These are phyloP conservation scores for Dioscorea cayenensis DNA, from an alignment of 116 monocot genomes.

Conservation along the genomic window DNA sequence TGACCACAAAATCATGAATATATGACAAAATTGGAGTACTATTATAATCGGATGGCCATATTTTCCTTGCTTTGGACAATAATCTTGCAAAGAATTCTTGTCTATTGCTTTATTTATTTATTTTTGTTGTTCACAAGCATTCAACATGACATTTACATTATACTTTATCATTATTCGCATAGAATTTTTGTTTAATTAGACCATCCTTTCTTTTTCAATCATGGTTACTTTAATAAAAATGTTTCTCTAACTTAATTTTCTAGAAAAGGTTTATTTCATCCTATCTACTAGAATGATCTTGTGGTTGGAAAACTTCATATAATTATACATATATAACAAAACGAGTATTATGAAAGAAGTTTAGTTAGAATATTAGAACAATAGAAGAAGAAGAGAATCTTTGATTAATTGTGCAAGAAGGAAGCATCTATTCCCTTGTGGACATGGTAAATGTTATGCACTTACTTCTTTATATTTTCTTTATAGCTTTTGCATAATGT, in stretches of 20 bases:
- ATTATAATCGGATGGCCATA: too few relatives aligned
- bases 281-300: too few relatives aligned
- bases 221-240: too few relatives aligned
- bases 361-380: slow-evolving; percentile 1
- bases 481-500: slow-evolving; percentile 8
- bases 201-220: not conserved
- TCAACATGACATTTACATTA: not conserved
- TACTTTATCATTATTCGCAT: not conserved
- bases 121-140: not conserved
- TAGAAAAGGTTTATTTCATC: too few relatives aligned
- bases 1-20: too few relatives aligned
- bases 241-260: too few relatives aligned
- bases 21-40: too few relatives aligned
- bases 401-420: slow-evolving; percentile 34
- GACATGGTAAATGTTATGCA: slow-evolving; percentile 1
- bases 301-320: too few relatives aligned
- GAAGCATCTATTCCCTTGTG: slow-evolving; percentile 42
- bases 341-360: not conserved
- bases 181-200: not conserved
- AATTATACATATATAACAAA: too few relatives aligned
- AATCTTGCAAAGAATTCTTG: not conserved
- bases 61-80: too few relatives aligned
- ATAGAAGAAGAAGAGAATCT: slow-evolving; percentile 9
- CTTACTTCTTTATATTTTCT: slow-evolving; percentile 11
- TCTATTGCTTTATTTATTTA: not conserved